These are phyloP conservation scores for Chaetoscypha palmicola DNA, from an alignment of 2,329 filamentous ascomycete species.

Conservation along the genomic window DNA sequence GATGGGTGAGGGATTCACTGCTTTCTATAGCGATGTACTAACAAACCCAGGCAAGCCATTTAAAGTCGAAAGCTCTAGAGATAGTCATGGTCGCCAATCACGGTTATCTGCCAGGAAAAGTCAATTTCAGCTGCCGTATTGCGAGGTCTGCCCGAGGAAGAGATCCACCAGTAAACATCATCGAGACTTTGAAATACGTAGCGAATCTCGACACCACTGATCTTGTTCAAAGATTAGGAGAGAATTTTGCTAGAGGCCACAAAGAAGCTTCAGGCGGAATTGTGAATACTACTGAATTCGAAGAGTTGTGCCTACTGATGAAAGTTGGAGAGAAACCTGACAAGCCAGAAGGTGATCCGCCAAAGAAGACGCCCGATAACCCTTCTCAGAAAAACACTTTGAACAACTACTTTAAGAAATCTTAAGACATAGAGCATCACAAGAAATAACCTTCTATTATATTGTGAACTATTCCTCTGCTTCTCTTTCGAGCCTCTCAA, in stretches of 20 bases:
- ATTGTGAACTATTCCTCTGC: background rate
- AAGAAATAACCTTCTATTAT: no score
- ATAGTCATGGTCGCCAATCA: conserved; percentile 61
- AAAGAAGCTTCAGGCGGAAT: conserved; percentile 63
- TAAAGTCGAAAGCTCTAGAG: conserved; percentile 52
- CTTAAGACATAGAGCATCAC: conserved; percentile 15
- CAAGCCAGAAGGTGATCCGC: conserved; percentile 30
- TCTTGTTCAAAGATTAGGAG: conserved; percentile 45
- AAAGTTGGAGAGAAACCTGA: conserved; percentile 48
- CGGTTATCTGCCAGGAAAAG: conserved; percentile 54
- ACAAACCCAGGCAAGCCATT: conserved; percentile 39
- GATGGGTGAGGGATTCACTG: conserved; percentile 39
- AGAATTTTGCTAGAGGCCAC: conserved; percentile 59
- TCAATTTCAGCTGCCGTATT: conserved; percentile 62
- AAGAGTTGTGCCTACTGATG: conserved; percentile 54
- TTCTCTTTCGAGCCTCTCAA: background rate
- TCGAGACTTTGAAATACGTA: conserved; percentile 47
- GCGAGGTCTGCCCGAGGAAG: conserved; percentile 46
- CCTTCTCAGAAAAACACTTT: conserved; percentile 45
- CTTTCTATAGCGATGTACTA: background rate
- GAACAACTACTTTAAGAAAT: conserved; percentile 47
- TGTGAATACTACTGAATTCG: conserved; percentile 53
- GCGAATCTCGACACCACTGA: conserved; percentile 38
- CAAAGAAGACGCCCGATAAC: conserved; percentile 34
- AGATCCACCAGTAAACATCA: conserved; percentile 55